Conservation (phyloP, 331 rosid species). For the Pyrus hybrid region DNA sequence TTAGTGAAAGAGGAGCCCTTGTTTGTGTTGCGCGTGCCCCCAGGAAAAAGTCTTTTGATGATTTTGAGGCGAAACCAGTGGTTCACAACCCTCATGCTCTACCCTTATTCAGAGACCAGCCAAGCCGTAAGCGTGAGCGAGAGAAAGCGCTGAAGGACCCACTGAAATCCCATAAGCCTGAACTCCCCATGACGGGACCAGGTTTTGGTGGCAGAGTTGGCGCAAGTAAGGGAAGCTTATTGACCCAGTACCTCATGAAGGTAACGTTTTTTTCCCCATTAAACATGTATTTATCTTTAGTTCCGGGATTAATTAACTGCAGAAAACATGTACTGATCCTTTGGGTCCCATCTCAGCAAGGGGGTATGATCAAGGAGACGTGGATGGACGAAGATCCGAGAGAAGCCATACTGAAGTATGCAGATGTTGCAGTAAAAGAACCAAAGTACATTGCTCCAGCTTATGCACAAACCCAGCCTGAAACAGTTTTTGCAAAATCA, state of each 20-base stretch:
- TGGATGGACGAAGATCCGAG: slow-evolving; percentile 99
- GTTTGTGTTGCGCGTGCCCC: slow-evolving; percentile 98
- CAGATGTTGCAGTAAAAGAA: slow-evolving; percentile 80
- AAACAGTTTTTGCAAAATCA: slow-evolving; percentile 71
- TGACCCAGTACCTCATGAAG: slow-evolving; percentile 92
- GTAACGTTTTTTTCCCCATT: slow-evolving; percentile 22
- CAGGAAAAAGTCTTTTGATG: slow-evolving; percentile 80
- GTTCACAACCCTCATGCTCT: slow-evolving; percentile 90
- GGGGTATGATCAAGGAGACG: slow-evolving; percentile 95
- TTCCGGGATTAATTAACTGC: background rate
- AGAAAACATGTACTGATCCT: slow-evolving; percentile 14
- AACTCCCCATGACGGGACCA: slow-evolving; percentile 88
- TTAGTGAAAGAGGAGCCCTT: slow-evolving; percentile 94
- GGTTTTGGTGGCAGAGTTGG: slow-evolving; percentile 98
- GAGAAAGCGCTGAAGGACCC: slow-evolving; percentile 89
- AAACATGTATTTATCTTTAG: background rate
- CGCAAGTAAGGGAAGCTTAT: slow-evolving; percentile 76
- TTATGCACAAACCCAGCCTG: slow-evolving; percentile 88
- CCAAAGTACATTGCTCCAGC: slow-evolving; percentile 98
- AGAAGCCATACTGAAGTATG: slow-evolving; percentile 90
- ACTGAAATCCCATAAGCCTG: slow-evolving; percentile 90
- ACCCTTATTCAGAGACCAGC: slow-evolving; percentile 86
- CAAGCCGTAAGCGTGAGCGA: slow-evolving; percentile 88
- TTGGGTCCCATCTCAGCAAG: slow-evolving; percentile 57
- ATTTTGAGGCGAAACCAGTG: slow-evolving; percentile 82